phyloP scores from a whole-genome alignment of 2,329 filamentous ascomycete species.

The Colletotrichum eleusines region DNA sequence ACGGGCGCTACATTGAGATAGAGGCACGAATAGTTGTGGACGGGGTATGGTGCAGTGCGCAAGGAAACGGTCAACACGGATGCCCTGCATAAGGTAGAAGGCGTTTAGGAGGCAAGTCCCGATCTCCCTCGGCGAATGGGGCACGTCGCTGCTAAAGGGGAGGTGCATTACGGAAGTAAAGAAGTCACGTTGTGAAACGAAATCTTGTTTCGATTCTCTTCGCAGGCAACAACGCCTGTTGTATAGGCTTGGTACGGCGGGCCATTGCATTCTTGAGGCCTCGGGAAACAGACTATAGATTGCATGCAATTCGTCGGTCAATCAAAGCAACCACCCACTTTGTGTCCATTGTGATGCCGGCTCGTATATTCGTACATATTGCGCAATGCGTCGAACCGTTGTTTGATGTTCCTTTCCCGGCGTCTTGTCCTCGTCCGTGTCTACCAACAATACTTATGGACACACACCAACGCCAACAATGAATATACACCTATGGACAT shows the following conservation, averaged over 20 bases:
- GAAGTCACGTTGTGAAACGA: conserved; percentile 32
- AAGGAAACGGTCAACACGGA: conserved; percentile 18
- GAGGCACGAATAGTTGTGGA: conserved; percentile 9
- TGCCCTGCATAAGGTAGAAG: conserved; percentile 41
- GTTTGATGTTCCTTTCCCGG: not conserved
- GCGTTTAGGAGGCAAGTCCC: conserved; percentile 37
- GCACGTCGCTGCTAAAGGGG: conserved; percentile 24
- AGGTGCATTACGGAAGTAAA: conserved; percentile 35
- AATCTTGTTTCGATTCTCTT: conserved; percentile 29
- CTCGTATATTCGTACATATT: not conserved
- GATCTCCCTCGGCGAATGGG: conserved; percentile 27
- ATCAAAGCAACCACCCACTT: not conserved
- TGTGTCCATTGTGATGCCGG: too few relatives aligned
- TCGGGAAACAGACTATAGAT: conserved; percentile 37
- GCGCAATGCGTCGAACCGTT: not conserved
- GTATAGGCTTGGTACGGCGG: conserved; percentile 37
- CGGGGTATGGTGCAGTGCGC: conserved; percentile 16
- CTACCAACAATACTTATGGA: not conserved
- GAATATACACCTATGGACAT: not conserved
- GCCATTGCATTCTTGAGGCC: conserved; percentile 35
- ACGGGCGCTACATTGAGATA: not conserved
- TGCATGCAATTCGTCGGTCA: conserved; percentile 39
- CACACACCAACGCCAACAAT: too few relatives aligned
- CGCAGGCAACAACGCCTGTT: conserved; percentile 29
- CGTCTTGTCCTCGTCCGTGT: not conserved